Evolutionary conservation across 129 eudicot genomes (phyloP), one percentile per base, ranked within the genome.

Genomic region (Tagetes patula): DNA sequence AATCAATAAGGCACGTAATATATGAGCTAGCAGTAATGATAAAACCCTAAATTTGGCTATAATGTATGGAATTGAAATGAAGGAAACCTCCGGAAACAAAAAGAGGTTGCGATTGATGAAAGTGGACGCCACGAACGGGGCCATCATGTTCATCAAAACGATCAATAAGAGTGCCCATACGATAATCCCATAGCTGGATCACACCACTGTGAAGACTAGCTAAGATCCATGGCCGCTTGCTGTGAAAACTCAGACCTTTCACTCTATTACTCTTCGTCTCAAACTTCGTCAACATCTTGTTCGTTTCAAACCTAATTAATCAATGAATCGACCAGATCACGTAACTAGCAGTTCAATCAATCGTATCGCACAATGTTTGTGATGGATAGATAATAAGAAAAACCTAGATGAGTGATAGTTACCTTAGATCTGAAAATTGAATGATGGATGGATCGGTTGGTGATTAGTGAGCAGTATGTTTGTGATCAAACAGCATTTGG

Each of bases 81-180:
- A 65, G 45, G 76, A 49, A 13, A 87, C 96, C 96, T 87, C 96
- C 96, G 3, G 96, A 90, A 34, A 90, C 96, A 46, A 90, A 90
- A 36, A 90, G 91, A 8, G 96, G 94, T 75, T 90, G 96, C 0
- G 96, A 87, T 60, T 85, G 85, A 80, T 90, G 94, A 79, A 90
- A 90, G 72, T 89, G 96, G 14, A 89, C 96, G 68, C 93, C 96
- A 5, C 96, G 86, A 81, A 89, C 96, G 31, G 96, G 96, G 33
- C 96, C 94, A 46, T 90, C 94, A 40, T 90, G 94, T 77, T 90
- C 96, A 42, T 87, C 94, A 33, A 87, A 90, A 0, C 94, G 88
- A 73, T 90, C 96, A 71, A 90, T 83, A 63, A 90, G 89, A 39
- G 96, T 90, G 59, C 96, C 96, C 88, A 90, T 87, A 9, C 96